Evolutionary conservation across 192 early-diverging fungal species (phyloP).

Genomic region (Dispira simplex): DNA sequence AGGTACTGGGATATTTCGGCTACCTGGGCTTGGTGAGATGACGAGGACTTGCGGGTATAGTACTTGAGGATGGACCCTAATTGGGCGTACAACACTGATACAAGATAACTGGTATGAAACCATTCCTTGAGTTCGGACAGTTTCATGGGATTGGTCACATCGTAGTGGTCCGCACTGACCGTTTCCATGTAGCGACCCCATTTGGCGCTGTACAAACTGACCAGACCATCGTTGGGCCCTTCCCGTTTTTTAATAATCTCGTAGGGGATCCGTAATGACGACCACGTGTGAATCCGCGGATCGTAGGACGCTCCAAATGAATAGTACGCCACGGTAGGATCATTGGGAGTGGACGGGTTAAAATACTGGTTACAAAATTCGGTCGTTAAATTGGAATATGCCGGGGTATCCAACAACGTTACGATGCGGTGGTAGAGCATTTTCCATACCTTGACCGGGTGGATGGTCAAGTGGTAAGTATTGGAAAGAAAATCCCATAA

Average conservation of each 20-base stretch:
- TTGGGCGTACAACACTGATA: constrained; percentile 5
- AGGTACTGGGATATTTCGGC: constrained; percentile 7
- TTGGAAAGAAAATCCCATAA: constrained; percentile 9
- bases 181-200: constrained; percentile 83
- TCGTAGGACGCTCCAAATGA: constrained; percentile 63
- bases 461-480: constrained; percentile 12
- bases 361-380: constrained; percentile 76
- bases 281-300: constrained; percentile 42
- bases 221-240: constrained; percentile 88
- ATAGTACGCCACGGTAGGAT: constrained; percentile 57
- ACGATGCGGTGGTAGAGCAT: constrained; percentile 39
- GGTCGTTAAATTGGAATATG: constrained; percentile 80
- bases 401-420: constrained; percentile 68
- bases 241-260: constrained; percentile 61
- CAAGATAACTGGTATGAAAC: background rate
- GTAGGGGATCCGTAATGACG: constrained; percentile 63
- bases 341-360: constrained; percentile 74
- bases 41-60: background rate
- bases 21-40: background rate
- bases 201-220: constrained; percentile 60
- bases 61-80: background rate
- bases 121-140: constrained; percentile 1
- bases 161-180: constrained; percentile 79
- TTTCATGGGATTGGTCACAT: constrained; percentile 35
- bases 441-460: constrained; percentile 16